These are phyloP conservation scores for Vaccinium vitisidaea DNA, from an alignment of 148 eudicot genomes.

Conservation along the genomic window DNA sequence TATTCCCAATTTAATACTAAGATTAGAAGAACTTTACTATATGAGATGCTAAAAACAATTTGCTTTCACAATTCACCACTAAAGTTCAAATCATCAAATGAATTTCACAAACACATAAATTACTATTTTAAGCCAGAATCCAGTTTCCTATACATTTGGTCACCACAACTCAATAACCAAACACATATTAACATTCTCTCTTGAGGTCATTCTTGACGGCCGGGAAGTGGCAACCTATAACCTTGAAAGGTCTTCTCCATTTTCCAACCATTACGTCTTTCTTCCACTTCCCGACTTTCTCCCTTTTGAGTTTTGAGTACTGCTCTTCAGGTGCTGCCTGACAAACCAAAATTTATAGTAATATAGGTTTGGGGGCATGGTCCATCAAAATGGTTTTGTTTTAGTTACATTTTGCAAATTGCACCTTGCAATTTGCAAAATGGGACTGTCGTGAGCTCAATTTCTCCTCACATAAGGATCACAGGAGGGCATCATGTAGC, in stretches of 20 bases:
- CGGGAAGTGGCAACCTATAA: neutral
- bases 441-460: neutral
- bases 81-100: neutral
- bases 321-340: neutral
- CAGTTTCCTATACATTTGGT: neutral
- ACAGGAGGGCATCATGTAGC: neutral
- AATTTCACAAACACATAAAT: neutral
- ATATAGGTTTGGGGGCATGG: neutral
- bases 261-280: neutral
- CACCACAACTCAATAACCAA: neutral
- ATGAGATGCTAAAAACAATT: neutral
- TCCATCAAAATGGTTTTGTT: neutral
- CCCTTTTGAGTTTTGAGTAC: neutral
- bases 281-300: neutral
- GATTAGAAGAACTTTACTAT: neutral
- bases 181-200: neutral
- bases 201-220: neutral
- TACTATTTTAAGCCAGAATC: neutral
- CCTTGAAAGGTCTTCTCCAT: neutral
- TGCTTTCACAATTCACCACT: neutral
- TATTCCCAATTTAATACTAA: neutral
- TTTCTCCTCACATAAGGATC: neutral
- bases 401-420: neutral
- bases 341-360: neutral
- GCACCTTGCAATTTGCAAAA: neutral